Base-by-base conservation (phyloP, 2,329 filamentous ascomycete genomes). In the Aureobasidium zeae region DNA sequence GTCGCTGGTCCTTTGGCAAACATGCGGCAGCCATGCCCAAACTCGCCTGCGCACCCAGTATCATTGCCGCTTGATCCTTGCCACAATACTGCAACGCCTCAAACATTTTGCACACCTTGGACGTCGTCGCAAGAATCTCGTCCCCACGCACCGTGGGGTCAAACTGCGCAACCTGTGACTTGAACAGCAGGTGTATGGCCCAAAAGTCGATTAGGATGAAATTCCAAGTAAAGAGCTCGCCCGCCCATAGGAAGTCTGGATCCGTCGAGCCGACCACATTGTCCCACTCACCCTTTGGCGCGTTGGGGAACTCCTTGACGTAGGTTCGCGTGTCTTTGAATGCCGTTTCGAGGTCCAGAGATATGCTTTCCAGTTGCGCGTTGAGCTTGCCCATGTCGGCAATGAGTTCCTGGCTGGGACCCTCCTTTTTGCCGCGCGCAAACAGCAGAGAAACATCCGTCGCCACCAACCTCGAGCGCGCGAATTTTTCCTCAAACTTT, bases 361-460 rank as follows among this genome's bases (percentile, higher is more conserved):
- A 61, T 46, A 73, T 57, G 2, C 48, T 47, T 13, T 49, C 53
- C 37, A 86, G 79, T 54, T 87, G 77, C 2, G 30, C 35, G 11
- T 41, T 34, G 17, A 62, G 28, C n/a, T 48, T 26, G 7, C 51
- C 46, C 10, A 85, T 79, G 53, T 87, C 77, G 0, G 70, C 67
- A 35, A 93, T 73, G 39, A 43, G 39, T 22, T 43, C 39, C 12
- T 19, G 21, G n/a, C 39, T 34, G 48, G 79, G 72, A 10, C 77
- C 74, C 48, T 76, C 77, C 20, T 73, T 75, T 31, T 79, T 75
- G 30, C 12, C 39, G 50, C 73, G 76, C 0, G 83, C 79, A 57
- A 88, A 86, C 2, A 95, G 69, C 10, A 82, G 71, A 2, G 86
- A 80, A 66, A 93, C 83, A 47, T 94, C 86, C 57, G 83, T 78